phyloP scores from a whole-genome alignment of 2,329 filamentous ascomycete species.

The Ciborinia camelliae region DNA sequence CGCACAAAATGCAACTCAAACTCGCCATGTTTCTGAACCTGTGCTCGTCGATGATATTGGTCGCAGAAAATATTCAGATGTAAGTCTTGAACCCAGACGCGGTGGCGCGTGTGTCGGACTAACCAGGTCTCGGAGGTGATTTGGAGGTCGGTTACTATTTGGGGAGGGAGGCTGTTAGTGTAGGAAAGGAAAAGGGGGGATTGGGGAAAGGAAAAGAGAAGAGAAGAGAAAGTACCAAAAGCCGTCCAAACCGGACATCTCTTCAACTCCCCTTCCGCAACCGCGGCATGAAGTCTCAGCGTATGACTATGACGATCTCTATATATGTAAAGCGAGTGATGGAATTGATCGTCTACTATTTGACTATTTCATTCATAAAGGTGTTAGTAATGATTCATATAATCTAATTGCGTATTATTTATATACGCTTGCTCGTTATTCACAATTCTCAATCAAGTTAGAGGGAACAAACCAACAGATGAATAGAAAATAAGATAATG shows the following conservation, averaged over 20 bases:
- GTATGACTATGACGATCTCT: slow-evolving; percentile 48
- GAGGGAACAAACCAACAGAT: no score
- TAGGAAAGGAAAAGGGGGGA: no score
- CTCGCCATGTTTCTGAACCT: slow-evolving; percentile 42
- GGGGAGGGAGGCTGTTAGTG: background rate
- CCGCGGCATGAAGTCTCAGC: slow-evolving; percentile 53
- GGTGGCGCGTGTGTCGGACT: slow-evolving; percentile 45
- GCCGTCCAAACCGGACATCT: slow-evolving; percentile 62
- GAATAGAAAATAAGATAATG: no score
- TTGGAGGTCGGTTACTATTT: slow-evolving; percentile 50
- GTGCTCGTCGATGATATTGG: slow-evolving; percentile 53
- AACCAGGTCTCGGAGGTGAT: slow-evolving; percentile 50
- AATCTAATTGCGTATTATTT: no score
- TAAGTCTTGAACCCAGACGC: slow-evolving; percentile 52
- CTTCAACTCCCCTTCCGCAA: slow-evolving; percentile 52
- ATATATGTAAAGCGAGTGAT: slow-evolving; percentile 53
- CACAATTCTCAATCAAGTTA: no score
- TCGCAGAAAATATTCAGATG: slow-evolving; percentile 58
- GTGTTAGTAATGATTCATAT: background rate
- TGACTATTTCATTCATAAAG: slow-evolving; percentile 40
- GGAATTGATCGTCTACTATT: slow-evolving; percentile 54
- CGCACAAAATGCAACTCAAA: slow-evolving; percentile 37
- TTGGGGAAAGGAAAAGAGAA: background rate
- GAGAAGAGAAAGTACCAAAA: slow-evolving; percentile 46
- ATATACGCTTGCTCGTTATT: background rate